Conservation (phyloP, 768 basidiomycete genomes). For the Infundibulicybe gibba region DNA sequence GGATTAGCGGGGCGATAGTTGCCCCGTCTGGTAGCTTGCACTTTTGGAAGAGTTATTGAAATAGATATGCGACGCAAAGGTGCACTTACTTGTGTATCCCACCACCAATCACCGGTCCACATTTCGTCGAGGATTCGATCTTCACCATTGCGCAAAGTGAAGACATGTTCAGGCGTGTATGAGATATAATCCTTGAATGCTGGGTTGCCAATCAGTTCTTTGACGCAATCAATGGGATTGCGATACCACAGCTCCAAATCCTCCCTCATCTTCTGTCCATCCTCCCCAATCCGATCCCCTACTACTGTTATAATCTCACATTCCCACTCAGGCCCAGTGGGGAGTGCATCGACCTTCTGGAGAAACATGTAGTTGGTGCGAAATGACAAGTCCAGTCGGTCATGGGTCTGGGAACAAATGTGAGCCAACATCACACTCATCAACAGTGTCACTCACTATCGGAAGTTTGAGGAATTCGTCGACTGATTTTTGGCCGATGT, state of each 20-base stretch:
- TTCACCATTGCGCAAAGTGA: conserved; percentile 13
- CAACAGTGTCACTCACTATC: conserved; percentile 13
- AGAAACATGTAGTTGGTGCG: conserved; percentile 5
- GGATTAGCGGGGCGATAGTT: conserved; percentile 23
- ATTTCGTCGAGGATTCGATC: conserved; percentile 5
- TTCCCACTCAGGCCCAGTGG: conserved; percentile 5
- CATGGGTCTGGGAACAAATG: conserved; percentile 10
- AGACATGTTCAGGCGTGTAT: conserved; percentile 21
- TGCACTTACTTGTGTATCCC: conserved; percentile 21
- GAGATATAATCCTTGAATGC: conserved; percentile 17
- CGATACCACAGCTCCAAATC: conserved; percentile 20
- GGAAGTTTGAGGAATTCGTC: conserved; percentile 26
- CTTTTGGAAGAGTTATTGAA: not conserved
- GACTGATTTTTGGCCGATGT: conserved; percentile 21
- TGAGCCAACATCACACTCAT: no score
- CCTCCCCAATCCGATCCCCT: conserved; percentile 9
- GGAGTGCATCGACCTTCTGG: conserved; percentile 8
- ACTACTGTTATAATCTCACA: conserved; percentile 3
- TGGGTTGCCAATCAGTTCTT: conserved; percentile 23
- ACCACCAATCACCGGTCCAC: conserved; percentile 12
- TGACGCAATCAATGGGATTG: conserved; percentile 16
- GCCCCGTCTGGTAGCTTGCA: conserved; percentile 6
- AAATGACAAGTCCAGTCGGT: conserved; percentile 8
- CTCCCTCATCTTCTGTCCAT: conserved; percentile 4
- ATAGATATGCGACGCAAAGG: no score